Evolutionary conservation across 2,329 filamentous ascomycete species (phyloP), one percentile per base, ranked within the genome.

Genomic region (Aspergillus texensis): DNA sequence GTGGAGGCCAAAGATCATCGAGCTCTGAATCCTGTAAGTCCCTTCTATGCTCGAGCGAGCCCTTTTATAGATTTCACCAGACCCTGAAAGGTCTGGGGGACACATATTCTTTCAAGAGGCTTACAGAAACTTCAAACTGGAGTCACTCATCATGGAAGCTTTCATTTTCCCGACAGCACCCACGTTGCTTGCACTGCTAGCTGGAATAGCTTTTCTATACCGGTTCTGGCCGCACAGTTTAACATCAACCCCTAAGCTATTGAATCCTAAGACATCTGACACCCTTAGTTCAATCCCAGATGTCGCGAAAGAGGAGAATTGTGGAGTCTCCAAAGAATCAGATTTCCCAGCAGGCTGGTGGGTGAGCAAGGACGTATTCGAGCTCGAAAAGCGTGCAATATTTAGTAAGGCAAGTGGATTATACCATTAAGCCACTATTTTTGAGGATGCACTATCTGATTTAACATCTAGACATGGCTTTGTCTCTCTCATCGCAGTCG

Each of bases 311-410:
- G 16, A 39, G 2, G 34, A 34, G 41, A 53, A n/a, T 21, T 46
- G 0, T 34, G 48, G 28, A 32, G 79, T 81, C 2, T 70, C 64
- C 11, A 80, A 81, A 64, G 79, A 81, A 63, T 73, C 77, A 0
- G 77, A 80, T 19, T 74, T 82, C 43, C 80, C 80, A 43, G 71
- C 72, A 55, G 68, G 73, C 53, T 78, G 76, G 75, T 74, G 71
- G 66, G 79, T 74, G 26, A 79, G 78, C 34, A 75, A 74, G 14
- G 77, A 80, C 30, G 74, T 81, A 50, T 85, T 82, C 61, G 75
- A 80, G 39, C 74, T 85, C 5, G 83, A 85, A 68, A 76, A 77
- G 58, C 79, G 83, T 36, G 81, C 82, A 0, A 78, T 85, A 32
- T 84, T 85, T 70, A 81, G 79, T 67, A 82, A 82, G 71, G 81